Base-by-base conservation (phyloP, 306 rosid genomes). In the Lablab purpureus region DNA sequence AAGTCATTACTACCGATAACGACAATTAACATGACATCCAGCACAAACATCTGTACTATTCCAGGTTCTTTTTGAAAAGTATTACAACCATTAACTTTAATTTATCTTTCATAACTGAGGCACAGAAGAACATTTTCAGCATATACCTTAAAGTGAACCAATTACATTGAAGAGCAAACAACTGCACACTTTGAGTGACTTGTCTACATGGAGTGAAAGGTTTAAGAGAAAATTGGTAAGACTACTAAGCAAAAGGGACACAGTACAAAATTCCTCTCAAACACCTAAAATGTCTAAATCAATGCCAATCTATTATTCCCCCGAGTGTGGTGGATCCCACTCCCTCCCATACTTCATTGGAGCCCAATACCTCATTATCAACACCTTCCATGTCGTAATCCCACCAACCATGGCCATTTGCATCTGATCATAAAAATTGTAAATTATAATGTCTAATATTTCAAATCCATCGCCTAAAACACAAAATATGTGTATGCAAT, bases 321-420 rank as follows among this genome's bases (percentile, higher is more conserved):
- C 98, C 98, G 19, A 94, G 87, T 40, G 98, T 84, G 65, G 97
- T 89, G 37, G 97, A 91, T 6, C 98, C 98, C 78, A 94, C 91
- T 43, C 98, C 98, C 83, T 94, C 99, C 99, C 99, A 94, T 41
- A 88, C 93, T 77, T 94, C 97, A 85, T 50, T 88, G 81, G 75
- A 60, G 22, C 97, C 97, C 15, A 94, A 84, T 85, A 82, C 96
- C 84, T 89, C 97, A 27, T 82, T 88, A 82, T 92, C 97, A 82
- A 94, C 77, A 32, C 97, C 99, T 82, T 92, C 99, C 97, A 88
- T 91, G 84, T 91, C 80, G 62, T 81, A 64, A 86, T 92, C 97
- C 99, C 99, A 94, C 92, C 93, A 92, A 50, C 99, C 99, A 15
- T 86, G 14, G n/a, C 99, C 99, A 77, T 91, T 89, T 68, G 88